Evolutionary conservation across 2,329 filamentous ascomycete species (phyloP).

Genomic region (Biscogniauxia mediterranea): DNA sequence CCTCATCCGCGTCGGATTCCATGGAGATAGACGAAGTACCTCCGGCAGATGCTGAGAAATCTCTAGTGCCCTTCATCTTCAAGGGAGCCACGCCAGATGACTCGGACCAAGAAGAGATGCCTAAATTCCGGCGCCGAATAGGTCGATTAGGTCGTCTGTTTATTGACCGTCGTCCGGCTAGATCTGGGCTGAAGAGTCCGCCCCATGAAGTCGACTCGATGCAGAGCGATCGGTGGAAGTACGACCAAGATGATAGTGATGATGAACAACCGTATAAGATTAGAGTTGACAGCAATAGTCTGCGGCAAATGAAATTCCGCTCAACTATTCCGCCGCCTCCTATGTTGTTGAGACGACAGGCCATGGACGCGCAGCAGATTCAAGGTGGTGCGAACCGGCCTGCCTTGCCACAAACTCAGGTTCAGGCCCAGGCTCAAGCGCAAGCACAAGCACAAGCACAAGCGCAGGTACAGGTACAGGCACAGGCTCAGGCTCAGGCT

Average conservation of each 20-base stretch:
- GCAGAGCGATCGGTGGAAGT: constrained; percentile 74
- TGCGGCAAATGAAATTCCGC: constrained; percentile 57
- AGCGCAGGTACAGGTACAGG: constrained; percentile 14
- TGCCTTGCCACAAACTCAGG: constrained; percentile 23
- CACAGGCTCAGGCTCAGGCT: constrained; percentile 15
- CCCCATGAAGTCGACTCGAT: constrained; percentile 32
- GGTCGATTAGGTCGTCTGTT: constrained; percentile 82
- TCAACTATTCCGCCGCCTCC: constrained; percentile 54
- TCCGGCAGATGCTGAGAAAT: constrained; percentile 32
- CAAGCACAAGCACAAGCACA: constrained; percentile 12
- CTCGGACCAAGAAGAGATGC: constrained; percentile 41
- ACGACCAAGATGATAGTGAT: constrained; percentile 74
- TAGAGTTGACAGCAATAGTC: constrained; percentile 70
- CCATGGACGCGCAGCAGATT: constrained; percentile 28
- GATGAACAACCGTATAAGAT: constrained; percentile 76
- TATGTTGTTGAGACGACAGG: constrained; percentile 39
- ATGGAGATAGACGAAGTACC: constrained; percentile 54
- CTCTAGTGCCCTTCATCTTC: constrained; percentile 42
- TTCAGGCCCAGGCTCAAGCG: constrained; percentile 11
- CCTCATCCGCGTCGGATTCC: constrained; percentile 52
- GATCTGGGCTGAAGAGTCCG: constrained; percentile 24
- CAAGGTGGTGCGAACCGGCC: constrained; percentile 22
- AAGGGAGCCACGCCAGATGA: constrained; percentile 42
- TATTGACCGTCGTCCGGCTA: constrained; percentile 79
- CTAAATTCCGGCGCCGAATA: constrained; percentile 78